Percentiles rank a stretch among this genome's conserved stretches.
Evolutionary conservation across 805 yeast species (phyloP).

Genomic region (Cyberlindnera meyerae): DNA sequence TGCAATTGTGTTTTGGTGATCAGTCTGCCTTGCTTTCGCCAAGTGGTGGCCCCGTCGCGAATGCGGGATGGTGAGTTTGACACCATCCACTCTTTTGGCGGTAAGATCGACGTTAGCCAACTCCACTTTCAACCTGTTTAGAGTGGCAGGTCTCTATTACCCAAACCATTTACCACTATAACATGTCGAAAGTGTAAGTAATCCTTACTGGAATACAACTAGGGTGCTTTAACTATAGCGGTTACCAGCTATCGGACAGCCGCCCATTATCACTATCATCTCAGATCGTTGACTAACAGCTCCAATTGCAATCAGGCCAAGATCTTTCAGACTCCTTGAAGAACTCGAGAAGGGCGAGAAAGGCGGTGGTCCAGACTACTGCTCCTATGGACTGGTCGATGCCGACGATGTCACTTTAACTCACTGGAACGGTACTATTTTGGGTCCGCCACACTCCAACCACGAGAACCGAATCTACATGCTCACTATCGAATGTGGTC

Average conservation of each 20-base stretch:
- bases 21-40: background rate
- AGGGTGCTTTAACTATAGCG: too few species aligned
- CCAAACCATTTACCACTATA: too few species aligned
- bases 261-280: too few species aligned
- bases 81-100: too few species aligned
- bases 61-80: too few species aligned
- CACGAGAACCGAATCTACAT: constrained; percentile 94
- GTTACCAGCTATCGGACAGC: too few species aligned
- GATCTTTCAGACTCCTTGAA: constrained; percentile 90
- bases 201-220: too few species aligned
- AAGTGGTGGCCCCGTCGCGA: constrained; percentile 1
- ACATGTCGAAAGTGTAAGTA: constrained; percentile 8
- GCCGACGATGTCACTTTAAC: constrained; percentile 92
- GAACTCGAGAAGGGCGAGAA: constrained; percentile 98
- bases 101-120: too few species aligned
- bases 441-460: constrained; percentile 90
- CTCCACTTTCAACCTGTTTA: too few species aligned
- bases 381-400: constrained; percentile 90
- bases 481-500: constrained; percentile 75
- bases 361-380: constrained; percentile 94
- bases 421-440: constrained; percentile 94
- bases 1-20: too few species aligned
- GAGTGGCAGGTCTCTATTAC: too few species aligned
- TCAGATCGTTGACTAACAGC: too few species aligned
- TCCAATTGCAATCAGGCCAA: constrained; percentile 49